Percentiles rank a stretch among this genome's conserved stretches.
These are phyloP conservation scores for Rhododendron williamsianum DNA, from an alignment of 148 eudicot species.

Conservation along the genomic window DNA sequence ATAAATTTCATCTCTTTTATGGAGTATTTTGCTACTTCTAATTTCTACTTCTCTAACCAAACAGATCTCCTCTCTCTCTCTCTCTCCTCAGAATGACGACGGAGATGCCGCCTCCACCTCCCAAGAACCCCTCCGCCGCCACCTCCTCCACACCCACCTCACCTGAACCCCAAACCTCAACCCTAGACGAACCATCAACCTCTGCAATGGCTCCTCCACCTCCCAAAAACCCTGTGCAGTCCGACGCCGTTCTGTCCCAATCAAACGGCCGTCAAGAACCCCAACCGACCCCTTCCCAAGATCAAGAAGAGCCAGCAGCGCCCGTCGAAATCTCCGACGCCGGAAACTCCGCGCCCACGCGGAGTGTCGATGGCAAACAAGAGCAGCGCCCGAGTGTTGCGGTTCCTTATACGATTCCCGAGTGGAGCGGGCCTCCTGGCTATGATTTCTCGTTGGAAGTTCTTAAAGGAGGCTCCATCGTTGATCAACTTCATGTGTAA, in stretches of 20 bases:
- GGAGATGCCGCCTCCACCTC: slow-evolving; percentile 50
- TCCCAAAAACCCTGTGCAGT: slow-evolving; percentile 29
- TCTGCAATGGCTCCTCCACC: slow-evolving; percentile 43
- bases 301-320: neutral
- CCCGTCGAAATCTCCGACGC: neutral
- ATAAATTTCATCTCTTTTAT: no score
- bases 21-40: no score
- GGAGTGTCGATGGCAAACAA: slow-evolving; percentile 12
- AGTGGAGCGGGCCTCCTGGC: slow-evolving; percentile 75
- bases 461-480: slow-evolving; percentile 78
- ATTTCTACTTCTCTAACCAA: neutral
- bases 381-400: slow-evolving; percentile 20
- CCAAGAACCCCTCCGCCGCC: slow-evolving; percentile 17
- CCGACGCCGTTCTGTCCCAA: slow-evolving; percentile 14
- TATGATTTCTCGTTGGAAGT: slow-evolving; percentile 62
- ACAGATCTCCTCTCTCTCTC: neutral
- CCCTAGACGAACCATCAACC: slow-evolving; percentile 16
- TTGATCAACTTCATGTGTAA: slow-evolving; percentile 69
- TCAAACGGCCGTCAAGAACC: slow-evolving; percentile 5
- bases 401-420: slow-evolving; percentile 67
- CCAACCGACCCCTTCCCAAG: neutral
- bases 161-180: slow-evolving; percentile 16
- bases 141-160: slow-evolving; percentile 14
- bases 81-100: slow-evolving; percentile 32
- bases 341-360: neutral